These are phyloP conservation scores for Cyclotella choctawhatcheeana DNA, from an alignment of 108 stramenopile genomes.

Conservation along the genomic window DNA sequence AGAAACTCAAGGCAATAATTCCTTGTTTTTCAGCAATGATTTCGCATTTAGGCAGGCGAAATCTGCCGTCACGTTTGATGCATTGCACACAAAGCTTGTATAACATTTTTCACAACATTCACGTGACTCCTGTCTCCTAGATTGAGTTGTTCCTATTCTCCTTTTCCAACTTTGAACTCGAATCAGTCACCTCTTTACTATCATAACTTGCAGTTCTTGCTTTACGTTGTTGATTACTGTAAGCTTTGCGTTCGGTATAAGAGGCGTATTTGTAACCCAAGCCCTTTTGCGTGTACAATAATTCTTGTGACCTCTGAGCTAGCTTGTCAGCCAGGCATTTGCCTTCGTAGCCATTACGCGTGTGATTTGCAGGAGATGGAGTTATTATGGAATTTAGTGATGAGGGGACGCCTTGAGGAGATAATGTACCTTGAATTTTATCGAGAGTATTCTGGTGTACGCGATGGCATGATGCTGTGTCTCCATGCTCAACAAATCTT, in stretches of 20 bases:
- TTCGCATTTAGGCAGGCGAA: not conserved
- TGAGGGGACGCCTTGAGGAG: not conserved
- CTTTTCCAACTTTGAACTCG: not conserved
- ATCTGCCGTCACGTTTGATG: not conserved
- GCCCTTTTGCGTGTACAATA: conserved; percentile 1
- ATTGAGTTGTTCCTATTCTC: not conserved
- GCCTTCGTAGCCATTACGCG: not conserved
- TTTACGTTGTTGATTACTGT: not conserved
- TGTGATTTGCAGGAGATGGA: not conserved
- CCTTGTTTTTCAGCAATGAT: not conserved
- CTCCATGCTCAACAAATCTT: not conserved
- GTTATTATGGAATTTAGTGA: not conserved
- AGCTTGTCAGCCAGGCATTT: not conserved
- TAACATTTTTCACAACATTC: not conserved
- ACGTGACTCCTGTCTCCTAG: not conserved
- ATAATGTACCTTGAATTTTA: not conserved
- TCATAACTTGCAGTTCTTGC: not conserved
- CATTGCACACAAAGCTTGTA: not conserved
- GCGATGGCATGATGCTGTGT: not conserved
- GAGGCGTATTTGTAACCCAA: not conserved
- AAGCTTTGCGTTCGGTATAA: not conserved
- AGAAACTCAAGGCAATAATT: not conserved
- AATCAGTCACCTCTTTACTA: not conserved
- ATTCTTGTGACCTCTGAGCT: not conserved
- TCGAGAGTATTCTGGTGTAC: not conserved